Percentiles rank a stretch among this genome's conserved stretches.
Evolutionary conservation across 768 basidiomycete genomes (phyloP).

Genomic region (Pulveroboletus ravenelii): DNA sequence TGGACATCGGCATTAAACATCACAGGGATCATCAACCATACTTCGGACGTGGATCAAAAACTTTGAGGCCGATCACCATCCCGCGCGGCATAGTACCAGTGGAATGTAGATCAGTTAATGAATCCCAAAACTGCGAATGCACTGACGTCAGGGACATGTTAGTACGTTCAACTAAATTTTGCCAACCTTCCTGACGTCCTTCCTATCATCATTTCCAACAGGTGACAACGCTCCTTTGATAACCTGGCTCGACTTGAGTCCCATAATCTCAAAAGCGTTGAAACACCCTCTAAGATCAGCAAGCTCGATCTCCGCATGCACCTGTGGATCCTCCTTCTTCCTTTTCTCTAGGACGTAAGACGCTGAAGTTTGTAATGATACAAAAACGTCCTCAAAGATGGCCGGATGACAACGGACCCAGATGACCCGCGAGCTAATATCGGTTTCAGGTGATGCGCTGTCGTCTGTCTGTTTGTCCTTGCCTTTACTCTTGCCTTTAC

Average conservation of each 20-base stretch:
- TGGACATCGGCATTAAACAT: neutral
- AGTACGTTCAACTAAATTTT: neutral
- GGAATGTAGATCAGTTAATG: constrained; percentile 55
- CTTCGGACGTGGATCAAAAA: constrained; percentile 85
- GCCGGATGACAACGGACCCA: constrained; percentile 84
- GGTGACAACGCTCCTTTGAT: constrained; percentile 59
- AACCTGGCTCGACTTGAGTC: constrained; percentile 76
- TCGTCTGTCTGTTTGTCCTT: constrained; percentile 32
- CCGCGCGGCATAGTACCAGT: constrained; percentile 66
- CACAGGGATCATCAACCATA: constrained; percentile 31
- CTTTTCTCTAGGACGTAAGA: constrained; percentile 44
- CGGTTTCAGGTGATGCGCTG: constrained; percentile 1
- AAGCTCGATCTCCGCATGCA: constrained; percentile 49
- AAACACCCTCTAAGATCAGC: constrained; percentile 66
- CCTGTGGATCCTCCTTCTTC: constrained; percentile 20
- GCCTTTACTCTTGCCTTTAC: neutral
- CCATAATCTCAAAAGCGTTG: constrained; percentile 86
- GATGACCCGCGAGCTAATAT: constrained; percentile 37
- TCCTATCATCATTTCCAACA: constrained; percentile 42
- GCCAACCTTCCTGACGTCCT: constrained; percentile 56
- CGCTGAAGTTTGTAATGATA: constrained; percentile 46
- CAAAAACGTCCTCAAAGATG: constrained; percentile 53
- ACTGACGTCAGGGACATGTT: neutral
- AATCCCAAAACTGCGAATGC: constrained; percentile 46
- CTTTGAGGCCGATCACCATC: constrained; percentile 73